Base-by-base conservation (phyloP, 192 early-diverging fungal genomes). In the Lobosporangium transversale region DNA sequence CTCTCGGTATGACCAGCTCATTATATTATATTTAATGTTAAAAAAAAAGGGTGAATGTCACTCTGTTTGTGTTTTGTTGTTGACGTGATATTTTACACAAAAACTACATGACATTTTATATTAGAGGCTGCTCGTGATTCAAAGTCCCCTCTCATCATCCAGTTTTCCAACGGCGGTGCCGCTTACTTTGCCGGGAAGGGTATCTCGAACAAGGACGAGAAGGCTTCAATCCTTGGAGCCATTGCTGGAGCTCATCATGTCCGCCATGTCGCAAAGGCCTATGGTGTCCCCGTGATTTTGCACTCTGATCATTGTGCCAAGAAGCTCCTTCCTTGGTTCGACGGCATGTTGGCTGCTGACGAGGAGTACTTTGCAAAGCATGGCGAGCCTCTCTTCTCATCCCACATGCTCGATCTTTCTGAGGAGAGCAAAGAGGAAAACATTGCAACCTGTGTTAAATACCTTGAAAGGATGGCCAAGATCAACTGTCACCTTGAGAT, bases 261-360 rank as follows among this genome's bases (percentile, higher is more conserved):
- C 55, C 88, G 94, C 32, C 49, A 70, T 10, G 89, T 95, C 51
- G 92, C 94, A 63, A 93, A 93, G 83, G 86, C 89, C 54, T 95
- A 95, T 71, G 94, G 94, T 55, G 84, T 93, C 67, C 86, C 86
- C 56, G 90, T 92, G 35, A 79, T 91, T 32, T 69, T 95, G 58
- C 96, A 97, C 90, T 93, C 91, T 60, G 96, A 98, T 82, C 96
- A 98, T 89, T 98, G 96, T 83, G 96, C 94, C 81, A 91, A 94
- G 83, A 96, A 97, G 88, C 90, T 98, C 56, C 86, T 98, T 30
- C 94, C 94, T 35, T 98, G 96, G 96, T 95, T 98, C 76, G 96
- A 98, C 58, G 96, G 96, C 60, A 98, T 98, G 96, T 84, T 98
- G 53, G 87, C 80, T 36, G 96, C 95, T 53, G 95, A 98, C 82